Percentiles rank a stretch among this genome's conserved stretches.
Conservation (phyloP, 352 stramenopile genomes). For the Phytophthora pistaciae region DNA sequence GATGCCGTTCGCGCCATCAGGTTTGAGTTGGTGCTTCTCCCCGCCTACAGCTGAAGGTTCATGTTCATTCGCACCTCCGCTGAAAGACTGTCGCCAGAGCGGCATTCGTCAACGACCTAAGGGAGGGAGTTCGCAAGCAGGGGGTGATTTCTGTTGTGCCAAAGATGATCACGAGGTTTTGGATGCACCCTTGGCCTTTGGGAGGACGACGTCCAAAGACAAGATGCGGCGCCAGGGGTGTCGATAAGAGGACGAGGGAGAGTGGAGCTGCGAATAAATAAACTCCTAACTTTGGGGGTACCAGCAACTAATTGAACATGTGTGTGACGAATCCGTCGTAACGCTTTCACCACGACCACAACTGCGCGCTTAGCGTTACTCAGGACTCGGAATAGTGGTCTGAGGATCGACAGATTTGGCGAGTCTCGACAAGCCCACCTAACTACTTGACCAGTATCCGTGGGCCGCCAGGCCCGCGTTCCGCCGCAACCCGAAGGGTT, state of each 20-base stretch:
- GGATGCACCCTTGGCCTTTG: neutral
- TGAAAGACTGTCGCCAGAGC: conserved; percentile 2
- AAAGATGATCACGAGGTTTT: neutral
- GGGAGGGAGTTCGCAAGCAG: neutral
- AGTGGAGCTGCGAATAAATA: neutral
- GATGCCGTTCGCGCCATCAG: neutral
- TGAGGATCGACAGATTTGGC: neutral
- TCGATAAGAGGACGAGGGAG: neutral
- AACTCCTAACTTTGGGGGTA: neutral
- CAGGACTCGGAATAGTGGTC: neutral
- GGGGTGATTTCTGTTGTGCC: neutral
- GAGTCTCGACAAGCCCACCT: no score
- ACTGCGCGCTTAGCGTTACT: neutral
- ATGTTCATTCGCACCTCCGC: neutral
- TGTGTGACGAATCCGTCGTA: neutral
- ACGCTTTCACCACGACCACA: neutral
- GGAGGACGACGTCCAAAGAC: neutral
- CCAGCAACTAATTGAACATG: neutral
- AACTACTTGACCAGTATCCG: neutral
- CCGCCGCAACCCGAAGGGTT: no score
- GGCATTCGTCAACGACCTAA: neutral
- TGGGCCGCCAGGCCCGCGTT: no score
- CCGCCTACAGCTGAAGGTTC: neutral
- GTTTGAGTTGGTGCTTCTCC: neutral
- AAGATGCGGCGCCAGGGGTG: neutral